phyloP scores from a whole-genome alignment of 2,329 filamentous ascomycete species.

The Aspergillus luchuensis region DNA sequence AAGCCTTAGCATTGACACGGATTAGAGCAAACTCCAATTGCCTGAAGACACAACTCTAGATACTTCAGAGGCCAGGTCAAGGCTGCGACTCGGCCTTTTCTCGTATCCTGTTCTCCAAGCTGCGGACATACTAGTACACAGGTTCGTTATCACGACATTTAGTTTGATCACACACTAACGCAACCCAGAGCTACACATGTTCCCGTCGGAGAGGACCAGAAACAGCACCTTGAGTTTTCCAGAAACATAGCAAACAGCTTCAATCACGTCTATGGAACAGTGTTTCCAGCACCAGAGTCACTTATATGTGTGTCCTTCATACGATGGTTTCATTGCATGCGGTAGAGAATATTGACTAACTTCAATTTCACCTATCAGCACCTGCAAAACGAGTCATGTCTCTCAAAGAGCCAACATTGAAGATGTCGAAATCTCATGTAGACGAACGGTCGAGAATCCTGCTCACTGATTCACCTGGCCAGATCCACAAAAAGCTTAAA shows the following conservation, averaged over 20 bases:
- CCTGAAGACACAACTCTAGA: constrained; percentile 62
- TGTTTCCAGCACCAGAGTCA: constrained; percentile 69
- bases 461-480: constrained; percentile 68
- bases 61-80: constrained; percentile 56
- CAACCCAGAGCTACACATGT: constrained; percentile 77
- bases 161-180: constrained; percentile 19
- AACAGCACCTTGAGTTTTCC: constrained; percentile 90
- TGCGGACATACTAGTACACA: constrained; percentile 87
- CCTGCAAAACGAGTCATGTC: constrained; percentile 88
- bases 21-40: constrained; percentile 71
- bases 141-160: constrained; percentile 47
- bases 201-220: constrained; percentile 93
- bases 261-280: constrained; percentile 69
- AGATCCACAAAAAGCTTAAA: constrained; percentile 70
- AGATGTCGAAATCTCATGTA: constrained; percentile 91
- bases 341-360: constrained; percentile 10
- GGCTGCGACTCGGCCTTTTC: constrained; percentile 84
- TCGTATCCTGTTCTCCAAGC: constrained; percentile 96
- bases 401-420: constrained; percentile 71
- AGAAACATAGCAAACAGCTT: constrained; percentile 84
- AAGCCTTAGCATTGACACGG: constrained; percentile 9
- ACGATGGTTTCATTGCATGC: background rate
- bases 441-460: constrained; percentile 76
- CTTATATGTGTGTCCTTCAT: constrained; percentile 62
- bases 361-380: constrained; percentile 49